Base-by-base conservation (phyloP, 768 basidiomycete genomes). In the Pulveroboletus ravenelii region DNA sequence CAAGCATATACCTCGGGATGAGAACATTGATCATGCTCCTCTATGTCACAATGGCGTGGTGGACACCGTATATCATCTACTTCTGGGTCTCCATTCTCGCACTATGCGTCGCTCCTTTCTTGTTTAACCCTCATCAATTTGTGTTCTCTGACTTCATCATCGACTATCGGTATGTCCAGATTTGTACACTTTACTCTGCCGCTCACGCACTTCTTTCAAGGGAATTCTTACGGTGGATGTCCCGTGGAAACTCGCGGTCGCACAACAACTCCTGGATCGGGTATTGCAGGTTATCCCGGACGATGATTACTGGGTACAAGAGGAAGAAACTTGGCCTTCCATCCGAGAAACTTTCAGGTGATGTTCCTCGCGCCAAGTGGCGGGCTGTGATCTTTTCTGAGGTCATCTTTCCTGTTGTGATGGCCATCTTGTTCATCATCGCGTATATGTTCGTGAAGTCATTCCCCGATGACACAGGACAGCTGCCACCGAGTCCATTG, bases 71-170 rank as follows among this genome's bases (percentile, higher is more conserved):
- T 68, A 69, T 97, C 61, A 86, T 93, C 67, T 99, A 98, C 76
- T 99, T 99, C 79, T 98, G 95, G 95, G 69, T 97, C 48, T 93
- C 95, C 38, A 91, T 94, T 55, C 74, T 93, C 30, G 82, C 93
- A 14, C 79, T 99, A 9, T 97, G 93, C 62, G 72, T 97, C 56
- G 87, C 95, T 29, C 96, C 96, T 8, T 99, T 99, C 87, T 68
- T 97, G 62, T 99, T 98, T 81, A 99, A 98, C 67, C 96, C 96
- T n/a, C 96, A 99, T 69, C 96, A 98, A 70, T 99, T 99, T 74
- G 89, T 90, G 17, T 87, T 93, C 69, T 82, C 93, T 35, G 96
- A 99, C 70, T 99, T 94, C 70, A 81, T 98, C 68, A 89, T 98
- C 64, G 96, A 99, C 71, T 93, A 93, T 62, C 78, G 88, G 87